phyloP scores from a whole-genome alignment of 257 asterid genomes.

The Przewalskia tangutica region DNA sequence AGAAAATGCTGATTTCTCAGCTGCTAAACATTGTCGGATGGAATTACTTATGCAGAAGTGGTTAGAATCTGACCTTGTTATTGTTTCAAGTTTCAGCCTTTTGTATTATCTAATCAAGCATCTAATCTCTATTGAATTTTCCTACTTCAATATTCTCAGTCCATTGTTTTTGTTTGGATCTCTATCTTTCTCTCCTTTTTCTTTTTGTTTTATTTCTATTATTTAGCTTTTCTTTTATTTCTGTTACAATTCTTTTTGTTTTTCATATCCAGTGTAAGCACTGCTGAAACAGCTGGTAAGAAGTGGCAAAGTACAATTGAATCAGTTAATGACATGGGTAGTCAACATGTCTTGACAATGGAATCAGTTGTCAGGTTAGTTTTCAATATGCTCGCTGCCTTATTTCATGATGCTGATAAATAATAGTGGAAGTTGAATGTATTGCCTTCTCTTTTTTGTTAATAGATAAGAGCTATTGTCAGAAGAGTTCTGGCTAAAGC shows the following conservation, averaged over 20 bases:
- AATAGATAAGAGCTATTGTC: not conserved
- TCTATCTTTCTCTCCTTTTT: not conserved
- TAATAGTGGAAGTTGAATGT: not conserved
- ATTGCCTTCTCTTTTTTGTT: not conserved
- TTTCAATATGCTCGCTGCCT: slow-evolving; percentile 4
- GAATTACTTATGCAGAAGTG: slow-evolving; percentile 62
- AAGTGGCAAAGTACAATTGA: slow-evolving; percentile 39
- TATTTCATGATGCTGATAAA: not conserved
- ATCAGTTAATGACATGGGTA: slow-evolving; percentile 45
- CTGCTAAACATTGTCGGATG: slow-evolving; percentile 81
- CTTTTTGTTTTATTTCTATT: not conserved
- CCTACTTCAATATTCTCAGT: not conserved
- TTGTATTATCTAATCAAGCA: not conserved
- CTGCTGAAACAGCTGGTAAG: slow-evolving; percentile 40
- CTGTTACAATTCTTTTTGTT: not conserved
- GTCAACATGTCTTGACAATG: slow-evolving; percentile 37
- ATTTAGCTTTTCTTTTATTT: not conserved
- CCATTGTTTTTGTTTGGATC: not conserved
- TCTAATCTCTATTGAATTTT: not conserved
- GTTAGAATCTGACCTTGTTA: slow-evolving; percentile 15
- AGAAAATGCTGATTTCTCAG: slow-evolving; percentile 66
- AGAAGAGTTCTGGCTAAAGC: not conserved
- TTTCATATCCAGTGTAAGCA: slow-evolving; percentile 32
- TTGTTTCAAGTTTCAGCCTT: not conserved
- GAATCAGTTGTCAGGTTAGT: slow-evolving; percentile 46